Evolutionary conservation across 2,329 filamentous ascomycete genomes (phyloP).

Genomic region (Aplosporella prunicola): DNA sequence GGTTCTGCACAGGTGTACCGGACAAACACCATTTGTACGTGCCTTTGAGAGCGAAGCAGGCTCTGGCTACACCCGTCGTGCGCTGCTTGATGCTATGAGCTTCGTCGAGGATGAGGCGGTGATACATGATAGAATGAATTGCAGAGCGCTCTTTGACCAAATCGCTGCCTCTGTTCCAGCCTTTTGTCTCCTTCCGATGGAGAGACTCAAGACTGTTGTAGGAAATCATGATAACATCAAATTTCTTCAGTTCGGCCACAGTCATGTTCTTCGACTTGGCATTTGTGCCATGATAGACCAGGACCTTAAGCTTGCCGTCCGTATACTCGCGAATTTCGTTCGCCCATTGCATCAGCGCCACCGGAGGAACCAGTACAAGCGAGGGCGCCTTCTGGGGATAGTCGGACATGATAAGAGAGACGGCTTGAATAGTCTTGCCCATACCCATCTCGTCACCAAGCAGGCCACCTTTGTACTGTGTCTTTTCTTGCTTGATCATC

Average conservation of each 20-base stretch:
- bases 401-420: conserved; percentile 96
- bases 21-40: conserved; percentile 93
- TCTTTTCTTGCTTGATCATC: conserved; percentile 87
- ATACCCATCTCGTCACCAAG: conserved; percentile 98
- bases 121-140: conserved; percentile 79
- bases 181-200: conserved; percentile 85
- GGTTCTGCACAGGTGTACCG: conserved; percentile 91
- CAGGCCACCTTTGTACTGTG: conserved; percentile 76
- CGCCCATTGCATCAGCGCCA: conserved; percentile 91
- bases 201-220: conserved; percentile 88
- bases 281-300: conserved; percentile 85
- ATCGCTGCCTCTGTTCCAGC: conserved; percentile 71
- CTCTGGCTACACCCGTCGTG: conserved; percentile 84
- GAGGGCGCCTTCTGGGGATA: conserved; percentile 76
- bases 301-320: conserved; percentile 77
- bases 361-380: conserved; percentile 82
- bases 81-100: conserved; percentile 90
- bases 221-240: conserved; percentile 93
- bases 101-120: conserved; percentile 89
- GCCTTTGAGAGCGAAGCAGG: conserved; percentile 83
- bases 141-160: conserved; percentile 66
- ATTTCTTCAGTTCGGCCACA: conserved; percentile 65
- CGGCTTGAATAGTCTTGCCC: conserved; percentile 96
- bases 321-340: conserved; percentile 57
- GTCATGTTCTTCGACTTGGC: conserved; percentile 69